phyloP scores from a whole-genome alignment of 371 early-diverging fungal species.

The Zychaea mexicana region DNA sequence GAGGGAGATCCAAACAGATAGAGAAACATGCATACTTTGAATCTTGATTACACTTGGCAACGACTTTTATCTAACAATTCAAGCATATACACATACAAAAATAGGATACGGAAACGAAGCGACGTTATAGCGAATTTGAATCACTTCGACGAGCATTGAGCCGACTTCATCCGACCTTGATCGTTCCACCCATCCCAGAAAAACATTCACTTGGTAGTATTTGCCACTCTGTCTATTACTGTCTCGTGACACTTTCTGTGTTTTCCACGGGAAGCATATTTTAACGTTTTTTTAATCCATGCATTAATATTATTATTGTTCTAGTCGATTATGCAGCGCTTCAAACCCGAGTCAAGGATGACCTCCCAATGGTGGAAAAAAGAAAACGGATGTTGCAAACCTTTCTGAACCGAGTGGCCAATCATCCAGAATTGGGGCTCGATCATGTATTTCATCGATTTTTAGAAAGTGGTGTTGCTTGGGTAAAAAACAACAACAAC shows the following conservation, averaged over 20 bases:
- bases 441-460: conserved; percentile 93
- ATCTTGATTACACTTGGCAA: not conserved
- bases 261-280: no score
- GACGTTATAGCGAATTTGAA: conserved; percentile 94
- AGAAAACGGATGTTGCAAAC: conserved; percentile 94
- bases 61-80: not conserved
- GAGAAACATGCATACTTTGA: no score
- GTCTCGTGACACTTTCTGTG: no score
- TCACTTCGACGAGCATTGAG: conserved; percentile 79
- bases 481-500: conserved; percentile 61
- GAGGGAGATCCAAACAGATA: no score
- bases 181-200: conserved; percentile 96
- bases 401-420: conserved; percentile 88
- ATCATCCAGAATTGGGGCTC: conserved; percentile 82
- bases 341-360: conserved; percentile 87
- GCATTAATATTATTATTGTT: not conserved
- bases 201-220: conserved; percentile 85
- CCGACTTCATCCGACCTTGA: conserved; percentile 80
- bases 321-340: conserved; percentile 85
- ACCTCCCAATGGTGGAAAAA: conserved; percentile 83
- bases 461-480: conserved; percentile 65
- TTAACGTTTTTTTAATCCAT: not conserved
- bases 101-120: conserved; percentile 40
- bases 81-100: not conserved
- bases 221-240: no score